Base-by-base conservation (phyloP, 345 rosid genomes). In the Populus davidiana region DNA sequence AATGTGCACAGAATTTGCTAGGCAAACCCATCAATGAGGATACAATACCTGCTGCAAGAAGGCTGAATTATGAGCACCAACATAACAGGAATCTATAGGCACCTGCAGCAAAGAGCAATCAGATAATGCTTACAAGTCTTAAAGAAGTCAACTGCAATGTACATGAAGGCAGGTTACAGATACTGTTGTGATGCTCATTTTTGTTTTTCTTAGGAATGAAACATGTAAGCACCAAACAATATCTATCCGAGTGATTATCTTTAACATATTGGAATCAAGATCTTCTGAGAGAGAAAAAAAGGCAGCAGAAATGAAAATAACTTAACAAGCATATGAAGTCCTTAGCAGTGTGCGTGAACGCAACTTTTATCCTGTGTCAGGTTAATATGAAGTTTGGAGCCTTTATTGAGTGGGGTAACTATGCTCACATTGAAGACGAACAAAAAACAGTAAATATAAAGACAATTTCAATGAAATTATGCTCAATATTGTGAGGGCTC, bases 1-100 rank as follows among this genome's bases (percentile, higher is more conserved):
- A 41, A 41, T 41, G 3, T 0, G 44, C 44, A 10, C 44, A 73
- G 71, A 56, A 21, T 43, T 64, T 61, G 67, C 71, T 67, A 75
- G 50, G 41, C 65, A 70, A 49, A n/a, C 36, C 72, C 31, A 25
- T 74, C 21, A 17, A 70, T 14, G 21, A 27, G 81, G 64, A 66
- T 73, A 20, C 31, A 49, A 35, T 84, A 92, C 99, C 96, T 95
- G 99, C 87, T 92, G 99, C 74, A 95, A 84, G 85, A 93, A 93
- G 56, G 99, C 94, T 65, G 99, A 93, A 87, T 87, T 92, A 75
- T 91, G 93, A 67, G 85, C 75, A 76, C 99, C 97, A 21, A 95
- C 81, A 84, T 86, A 95, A 83, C 97, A 93, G 35, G 93, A 93
- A 83, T 93, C 99, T 79, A 93, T 91, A 68, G 99, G 98, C 77